phyloP scores from a whole-genome alignment of 164 flowering plant genomes.

The Amborella trichopoda region DNA sequence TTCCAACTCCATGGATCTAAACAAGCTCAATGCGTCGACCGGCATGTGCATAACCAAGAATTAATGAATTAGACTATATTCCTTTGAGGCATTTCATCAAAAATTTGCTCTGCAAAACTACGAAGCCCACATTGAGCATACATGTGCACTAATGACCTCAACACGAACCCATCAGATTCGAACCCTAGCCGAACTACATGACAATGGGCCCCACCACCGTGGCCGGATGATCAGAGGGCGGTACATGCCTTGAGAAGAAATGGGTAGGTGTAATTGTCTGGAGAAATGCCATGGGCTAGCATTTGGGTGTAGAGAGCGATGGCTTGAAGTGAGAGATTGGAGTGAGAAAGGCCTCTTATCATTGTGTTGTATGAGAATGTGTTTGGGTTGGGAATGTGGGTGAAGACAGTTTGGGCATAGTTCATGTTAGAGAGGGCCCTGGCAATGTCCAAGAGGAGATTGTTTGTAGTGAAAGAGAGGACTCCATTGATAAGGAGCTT shows the following conservation, averaged over 20 bases:
- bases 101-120: conserved; percentile 35
- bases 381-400: conserved; percentile 35
- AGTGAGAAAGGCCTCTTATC: conserved; percentile 45
- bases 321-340: conserved; percentile 32
- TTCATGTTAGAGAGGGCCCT: too few species aligned
- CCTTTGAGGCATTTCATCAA: conserved; percentile 35
- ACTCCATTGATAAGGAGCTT: too few species aligned
- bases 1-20: too few species aligned
- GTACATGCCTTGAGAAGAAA: conserved; percentile 57
- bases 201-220: conserved; percentile 52
- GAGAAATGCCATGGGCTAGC: conserved; percentile 30
- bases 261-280: conserved; percentile 67
- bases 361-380: conserved; percentile 47
- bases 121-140: conserved; percentile 64
- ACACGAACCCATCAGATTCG: conserved; percentile 50
- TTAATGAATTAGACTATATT: conserved; percentile 67
- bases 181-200: conserved; percentile 51
- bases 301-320: conserved; percentile 36
- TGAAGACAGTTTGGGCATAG: too few species aligned
- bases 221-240: conserved; percentile 16
- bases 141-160: conserved; percentile 58
- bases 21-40: too few species aligned
- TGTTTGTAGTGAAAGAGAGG: too few species aligned
- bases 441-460: too few species aligned
- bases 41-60: conserved; percentile 38